A percentile compares a stretch with the other conserved stretches of the same genome.
Conservation (phyloP, 805 yeast genomes). For the Hanseniaspora thailandica region DNA sequence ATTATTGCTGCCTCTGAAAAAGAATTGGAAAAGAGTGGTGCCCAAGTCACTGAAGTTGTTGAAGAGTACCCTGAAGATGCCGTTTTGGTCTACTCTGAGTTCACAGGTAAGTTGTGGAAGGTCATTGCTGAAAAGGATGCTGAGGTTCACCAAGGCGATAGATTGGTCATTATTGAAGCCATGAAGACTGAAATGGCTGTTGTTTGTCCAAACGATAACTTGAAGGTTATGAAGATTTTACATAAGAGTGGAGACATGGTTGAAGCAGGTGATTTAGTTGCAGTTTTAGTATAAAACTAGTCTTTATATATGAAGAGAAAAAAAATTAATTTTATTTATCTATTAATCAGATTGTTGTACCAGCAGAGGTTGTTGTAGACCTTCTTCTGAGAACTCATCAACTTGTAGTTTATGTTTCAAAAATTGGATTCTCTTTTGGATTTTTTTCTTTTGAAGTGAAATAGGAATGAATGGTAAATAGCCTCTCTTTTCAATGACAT, state of each 20-base stretch:
- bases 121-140: conserved; percentile 72
- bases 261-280: conserved; percentile 92
- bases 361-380: conserved; percentile 5
- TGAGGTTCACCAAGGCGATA: conserved; percentile 58
- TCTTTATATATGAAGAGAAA: neutral
- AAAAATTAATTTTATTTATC: neutral
- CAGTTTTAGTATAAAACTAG: conserved; percentile 41
- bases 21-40: conserved; percentile 49
- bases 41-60: conserved; percentile 30
- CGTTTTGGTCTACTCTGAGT: conserved; percentile 80
- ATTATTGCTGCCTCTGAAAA: conserved; percentile 72
- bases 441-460: conserved; percentile 44
- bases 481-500: conserved; percentile 47
- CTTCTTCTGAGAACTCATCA: neutral
- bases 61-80: conserved; percentile 64
- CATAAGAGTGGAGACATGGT: conserved; percentile 92
- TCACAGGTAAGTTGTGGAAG: conserved; percentile 96
- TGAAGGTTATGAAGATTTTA: conserved; percentile 59
- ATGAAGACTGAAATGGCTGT: conserved; percentile 98
- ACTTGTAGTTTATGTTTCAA: conserved; percentile 17
- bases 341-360: neutral
- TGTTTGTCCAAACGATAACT: conserved; percentile 46
- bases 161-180: conserved; percentile 83
- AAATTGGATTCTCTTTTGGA: conserved; percentile 31
- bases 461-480: conserved; percentile 51